phyloP scores from a whole-genome alignment of 768 basidiomycete genomes.

The Amanita exitialis region DNA sequence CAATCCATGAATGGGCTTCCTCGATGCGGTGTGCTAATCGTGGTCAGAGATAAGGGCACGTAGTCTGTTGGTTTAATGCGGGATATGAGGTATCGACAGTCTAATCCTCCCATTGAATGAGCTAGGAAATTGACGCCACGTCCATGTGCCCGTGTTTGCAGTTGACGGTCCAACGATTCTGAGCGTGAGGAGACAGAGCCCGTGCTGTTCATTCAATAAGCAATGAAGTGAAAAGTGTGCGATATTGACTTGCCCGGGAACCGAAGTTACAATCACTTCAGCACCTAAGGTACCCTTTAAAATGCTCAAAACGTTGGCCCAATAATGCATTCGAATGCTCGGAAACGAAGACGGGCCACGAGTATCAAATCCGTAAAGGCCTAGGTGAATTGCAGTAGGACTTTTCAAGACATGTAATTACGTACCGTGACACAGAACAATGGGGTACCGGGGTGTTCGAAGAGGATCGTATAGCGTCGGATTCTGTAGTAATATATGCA shows the following conservation, averaged over 20 bases:
- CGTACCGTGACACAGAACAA: slow-evolving; percentile 94
- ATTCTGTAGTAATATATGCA: slow-evolving; percentile 65
- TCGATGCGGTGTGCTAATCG: slow-evolving; percentile 87
- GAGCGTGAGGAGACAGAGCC: slow-evolving; percentile 84
- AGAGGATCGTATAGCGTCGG: slow-evolving; percentile 74
- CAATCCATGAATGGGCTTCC: slow-evolving; percentile 99
- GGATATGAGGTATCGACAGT: slow-evolving; percentile 87
- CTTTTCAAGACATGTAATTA: slow-evolving; percentile 6
- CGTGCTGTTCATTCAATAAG: slow-evolving; percentile 44
- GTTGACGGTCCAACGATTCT: slow-evolving; percentile 59
- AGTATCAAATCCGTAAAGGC: slow-evolving; percentile 92
- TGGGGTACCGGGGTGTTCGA: slow-evolving; percentile 75
- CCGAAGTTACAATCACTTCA: slow-evolving; percentile 92
- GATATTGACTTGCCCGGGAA: slow-evolving; percentile 65
- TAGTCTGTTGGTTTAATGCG: slow-evolving; percentile 78
- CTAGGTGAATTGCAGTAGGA: slow-evolving; percentile 24
- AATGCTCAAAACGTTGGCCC: slow-evolving; percentile 79
- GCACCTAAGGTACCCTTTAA: slow-evolving; percentile 77
- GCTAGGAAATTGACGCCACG: slow-evolving; percentile 88
- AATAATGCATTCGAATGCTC: slow-evolving; percentile 83
- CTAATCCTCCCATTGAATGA: slow-evolving; percentile 97
- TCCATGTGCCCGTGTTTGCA: slow-evolving; percentile 56
- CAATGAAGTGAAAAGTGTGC: not conserved
- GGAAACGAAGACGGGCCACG: slow-evolving; percentile 79
- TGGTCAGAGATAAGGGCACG: slow-evolving; percentile 78